Evolutionary conservation across 2,329 filamentous ascomycete genomes (phyloP).

Genomic region (Stachybotrys chlorohalonatus): DNA sequence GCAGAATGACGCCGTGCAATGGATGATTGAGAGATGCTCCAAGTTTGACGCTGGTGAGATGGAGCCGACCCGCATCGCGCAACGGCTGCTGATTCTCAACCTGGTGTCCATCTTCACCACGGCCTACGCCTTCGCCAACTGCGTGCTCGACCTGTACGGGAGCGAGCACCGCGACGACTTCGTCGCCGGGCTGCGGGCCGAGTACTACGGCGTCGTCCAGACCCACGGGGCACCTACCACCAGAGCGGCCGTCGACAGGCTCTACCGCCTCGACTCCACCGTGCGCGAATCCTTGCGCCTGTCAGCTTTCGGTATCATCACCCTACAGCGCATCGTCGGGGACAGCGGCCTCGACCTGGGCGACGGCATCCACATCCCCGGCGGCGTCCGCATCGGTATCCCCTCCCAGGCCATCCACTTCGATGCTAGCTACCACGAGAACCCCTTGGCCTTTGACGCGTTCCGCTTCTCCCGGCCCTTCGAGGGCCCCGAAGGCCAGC

Average conservation of each 20-base stretch:
- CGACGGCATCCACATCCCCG: conserved; percentile 16
- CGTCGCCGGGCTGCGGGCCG: not conserved
- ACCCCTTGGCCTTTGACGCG: conserved; percentile 11
- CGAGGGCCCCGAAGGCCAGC: conserved; percentile 1
- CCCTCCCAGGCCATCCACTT: not conserved
- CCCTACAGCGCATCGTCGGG: not conserved
- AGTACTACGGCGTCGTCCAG: not conserved
- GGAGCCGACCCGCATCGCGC: not conserved
- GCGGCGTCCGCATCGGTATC: conserved; percentile 13
- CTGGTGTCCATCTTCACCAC: not conserved
- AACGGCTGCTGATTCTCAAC: not conserved
- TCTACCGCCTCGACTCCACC: not conserved
- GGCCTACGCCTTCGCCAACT: not conserved
- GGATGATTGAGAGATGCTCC: not conserved
- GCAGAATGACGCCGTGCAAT: not conserved
- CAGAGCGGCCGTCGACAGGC: not conserved
- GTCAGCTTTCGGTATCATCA: not conserved
- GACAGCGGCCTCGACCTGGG: conserved; percentile 4
- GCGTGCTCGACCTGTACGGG: not conserved
- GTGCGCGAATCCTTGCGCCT: not conserved
- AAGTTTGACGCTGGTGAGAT: not conserved
- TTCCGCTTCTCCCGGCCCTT: conserved; percentile 11
- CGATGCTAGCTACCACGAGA: conserved; percentile 12
- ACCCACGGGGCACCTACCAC: not conserved
- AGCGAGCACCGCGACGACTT: not conserved